Evolutionary conservation across 805 yeast genomes (phyloP), one percentile per base, ranked within the genome.

Genomic region (Komagataella phaffii): DNA sequence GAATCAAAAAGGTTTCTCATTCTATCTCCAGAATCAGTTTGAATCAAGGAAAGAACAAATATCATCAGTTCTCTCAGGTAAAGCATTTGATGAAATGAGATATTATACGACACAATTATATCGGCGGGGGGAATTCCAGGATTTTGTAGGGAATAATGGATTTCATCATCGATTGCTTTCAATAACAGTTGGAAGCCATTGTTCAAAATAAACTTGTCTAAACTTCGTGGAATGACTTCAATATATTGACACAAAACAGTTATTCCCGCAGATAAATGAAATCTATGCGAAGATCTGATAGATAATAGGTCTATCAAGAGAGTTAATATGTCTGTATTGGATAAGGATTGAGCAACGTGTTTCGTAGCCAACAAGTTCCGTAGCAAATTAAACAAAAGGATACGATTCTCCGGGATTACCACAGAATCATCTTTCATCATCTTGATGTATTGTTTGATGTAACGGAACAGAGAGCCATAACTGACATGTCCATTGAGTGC

Each of bases 1-100:
- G 96, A 86, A 59, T 91, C 98, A 59, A 88, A 86, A 45, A 91
- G 65, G 55, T 88, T 88, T 63, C 96, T 77, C 59, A 88, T 77
- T 53, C 93, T 73, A 61, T 89, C 96, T 46, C 95, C 93, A 3
- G 84, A 77, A 50, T 87, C 88, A n/a, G 81, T 74, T 52, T 78
- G 79, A 46, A 90, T 72, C 48, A 89, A 64, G 55, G 80, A 76
- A 19, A 79, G 65, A 0, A 83, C 80, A 23, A 89, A 73, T 54
- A 80, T 85, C 57, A 88, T 65, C 49, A 85, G 62, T 45, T 81
- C 74, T 54, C 78, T 70, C n/a, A 82, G 66, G 54, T 76, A 71
- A 45, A 79, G 74, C 7, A 81, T 77, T 58, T 85, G 88, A 54
- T 81, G 70, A 56, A 76, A 79, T 5, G 81, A 70, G 17, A 82